Base-by-base conservation (phyloP, 371 early-diverging fungal genomes). In the Syncephalastrum contaminatum region DNA sequence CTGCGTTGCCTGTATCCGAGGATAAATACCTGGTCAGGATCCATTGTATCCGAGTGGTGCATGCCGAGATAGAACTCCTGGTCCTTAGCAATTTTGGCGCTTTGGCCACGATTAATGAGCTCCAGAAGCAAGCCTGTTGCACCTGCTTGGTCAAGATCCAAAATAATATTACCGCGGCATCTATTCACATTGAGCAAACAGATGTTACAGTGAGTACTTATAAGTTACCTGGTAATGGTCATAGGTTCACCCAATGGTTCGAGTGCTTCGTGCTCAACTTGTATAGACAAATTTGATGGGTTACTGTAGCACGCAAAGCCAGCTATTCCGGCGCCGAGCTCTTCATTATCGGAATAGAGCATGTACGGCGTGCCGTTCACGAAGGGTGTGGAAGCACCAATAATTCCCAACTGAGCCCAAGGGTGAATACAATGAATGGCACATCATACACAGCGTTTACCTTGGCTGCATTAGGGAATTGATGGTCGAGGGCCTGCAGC, bases 101-200 rank as follows among this genome's bases (percentile, higher is more conserved):
- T 51, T 50, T 69, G 47, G 41, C 60, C 58, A 21, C 63, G 58
- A 14, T 78, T 66, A 25, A 88, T 69, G 24, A 72, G 59, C 15
- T 69, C 69, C n/a, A 90, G 56, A 18, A 90, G 53, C n/a, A 85
- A 65, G 10, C 77, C 69, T 2, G 89, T 84, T 1, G 91, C 88
- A 19, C 84, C 84, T 12, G 71, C 63, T 43, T 74, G 78, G 60
- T 88, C 86, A 44, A 91, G 57, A 59, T 84, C 82, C 44, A 87
- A 50, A 44, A 91, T 86, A 19, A 91, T 81, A 62, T 91, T 91
- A 4, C 91, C 91, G 4, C 84, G 82, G 50, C 84, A 87, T 30
- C 79, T 81, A 30, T 36, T 44, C 10, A 49, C 12, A 8, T 5
- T 30, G 12, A 30, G 36, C 15, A 7, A 30, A 30, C 36, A 30